phyloP scores from a whole-genome alignment of 441 rosid genomes.

The Viola pubescens region DNA sequence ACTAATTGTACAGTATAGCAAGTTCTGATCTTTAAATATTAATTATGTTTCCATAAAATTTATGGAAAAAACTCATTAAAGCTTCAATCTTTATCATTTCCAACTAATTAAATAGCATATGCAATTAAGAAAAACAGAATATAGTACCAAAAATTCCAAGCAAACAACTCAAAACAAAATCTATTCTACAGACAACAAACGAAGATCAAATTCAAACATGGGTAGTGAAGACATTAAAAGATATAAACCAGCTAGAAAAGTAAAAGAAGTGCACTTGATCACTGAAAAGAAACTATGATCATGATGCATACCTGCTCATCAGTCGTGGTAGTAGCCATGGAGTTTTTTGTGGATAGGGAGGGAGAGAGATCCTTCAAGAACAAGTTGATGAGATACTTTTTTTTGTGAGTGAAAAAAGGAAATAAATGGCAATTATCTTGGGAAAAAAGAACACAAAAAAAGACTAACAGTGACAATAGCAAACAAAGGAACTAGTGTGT shows the following conservation, averaged over 20 bases:
- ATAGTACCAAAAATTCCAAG: no score
- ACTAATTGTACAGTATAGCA: no score
- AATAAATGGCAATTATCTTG: not conserved
- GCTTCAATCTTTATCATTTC: no score
- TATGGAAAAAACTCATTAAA: no score
- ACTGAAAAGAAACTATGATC: not conserved
- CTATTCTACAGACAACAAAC: no score
- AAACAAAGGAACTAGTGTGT: not conserved
- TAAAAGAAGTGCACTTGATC: not conserved
- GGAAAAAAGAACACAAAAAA: not conserved
- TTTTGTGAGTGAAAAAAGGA: not conserved
- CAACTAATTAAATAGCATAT: no score
- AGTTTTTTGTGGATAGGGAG: not conserved
- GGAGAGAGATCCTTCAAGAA: not conserved
- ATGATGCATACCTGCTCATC: conserved; percentile 14
- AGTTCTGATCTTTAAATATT: no score
- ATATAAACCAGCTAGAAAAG: not conserved
- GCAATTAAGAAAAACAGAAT: no score
- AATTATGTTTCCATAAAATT: no score
- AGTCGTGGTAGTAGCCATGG: conserved; percentile 22
- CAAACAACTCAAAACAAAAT: no score
- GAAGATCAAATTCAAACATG: no score
- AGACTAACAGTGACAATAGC: not conserved
- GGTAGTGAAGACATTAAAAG: no score
- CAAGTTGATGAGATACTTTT: conserved; percentile 7